Base-by-base conservation (phyloP, 2,329 filamentous ascomycete genomes). In the Aspergillus ochraceoroseus region DNA sequence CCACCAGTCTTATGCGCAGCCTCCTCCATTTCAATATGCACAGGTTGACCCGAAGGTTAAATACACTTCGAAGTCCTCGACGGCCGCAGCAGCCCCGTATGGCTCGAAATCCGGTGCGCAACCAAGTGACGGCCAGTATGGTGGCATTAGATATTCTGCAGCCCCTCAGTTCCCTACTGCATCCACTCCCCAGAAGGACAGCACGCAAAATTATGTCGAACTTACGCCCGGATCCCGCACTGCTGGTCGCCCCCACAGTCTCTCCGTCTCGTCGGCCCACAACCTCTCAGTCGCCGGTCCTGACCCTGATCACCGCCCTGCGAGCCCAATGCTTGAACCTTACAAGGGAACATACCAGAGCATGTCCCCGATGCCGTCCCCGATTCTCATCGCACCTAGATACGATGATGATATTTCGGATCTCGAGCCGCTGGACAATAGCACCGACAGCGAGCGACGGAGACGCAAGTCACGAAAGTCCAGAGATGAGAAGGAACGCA, bases 261-360 rank as follows among this genome's bases (percentile, higher is more conserved):
- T 58, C n/a, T 64, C 64, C 23, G 53, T 62, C n/a, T 63, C 64
- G 4, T 61, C 64, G n/a, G 58, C 57, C 23, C 64, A 59, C 38
- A 67, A 62, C 30, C 59, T 68, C 2, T 56, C 62, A 2, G 63
- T 66, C 23, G 58, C 55, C 7, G 58, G 57, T 6, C 52, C 55
- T 15, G 58, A 61, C 30, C 54, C 55, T 5, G 64, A 58, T 22
- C 61, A 73, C 30, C 76, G 87, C 1, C 87, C 88, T 0, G 79
- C 79, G 1, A 95, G 87, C 47, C 92, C 90, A 0, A 72, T 96
- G 34, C 77, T 95, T 2, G 90, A 96, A 66, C 83, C 92, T 1
- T 96, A 96, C 65, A 84, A 83, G 47, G 90, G 90, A 26, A 95
- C 89, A 0, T 96, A 94, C 56, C 90, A 96, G 64, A 87, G 86